These are phyloP conservation scores for Pseudogymnoascus sp. DNA, from an alignment of 2,329 filamentous ascomycete genomes.

Conservation along the genomic window DNA sequence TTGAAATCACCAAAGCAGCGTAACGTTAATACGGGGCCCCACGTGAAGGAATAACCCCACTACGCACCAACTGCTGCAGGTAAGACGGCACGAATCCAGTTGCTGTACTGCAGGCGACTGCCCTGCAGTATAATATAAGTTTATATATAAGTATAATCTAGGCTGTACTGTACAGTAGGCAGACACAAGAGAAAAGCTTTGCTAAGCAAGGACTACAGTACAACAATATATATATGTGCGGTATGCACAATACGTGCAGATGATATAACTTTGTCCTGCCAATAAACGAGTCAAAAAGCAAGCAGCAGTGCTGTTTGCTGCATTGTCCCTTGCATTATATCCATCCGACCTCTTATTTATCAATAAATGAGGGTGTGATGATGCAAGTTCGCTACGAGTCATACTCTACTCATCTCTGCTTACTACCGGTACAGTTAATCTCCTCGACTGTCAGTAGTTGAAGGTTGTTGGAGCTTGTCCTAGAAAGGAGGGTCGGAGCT, in stretches of 20 bases:
- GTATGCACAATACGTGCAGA: background rate
- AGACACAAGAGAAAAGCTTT: background rate
- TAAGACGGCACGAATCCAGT: too few species aligned
- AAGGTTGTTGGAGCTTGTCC: conserved; percentile 2
- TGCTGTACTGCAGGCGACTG: too few species aligned
- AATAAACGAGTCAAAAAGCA: background rate
- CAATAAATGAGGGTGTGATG: background rate
- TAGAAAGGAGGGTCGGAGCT: conserved; percentile 2
- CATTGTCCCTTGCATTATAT: background rate
- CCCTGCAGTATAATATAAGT: background rate
- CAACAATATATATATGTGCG: background rate
- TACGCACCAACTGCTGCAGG: too few species aligned
- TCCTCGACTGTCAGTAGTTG: background rate
- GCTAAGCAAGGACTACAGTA: background rate
- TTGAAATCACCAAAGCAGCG: background rate
- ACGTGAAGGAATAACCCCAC: background rate
- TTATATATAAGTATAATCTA: too few species aligned
- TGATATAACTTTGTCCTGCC: background rate
- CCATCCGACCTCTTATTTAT: background rate
- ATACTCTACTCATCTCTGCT: background rate
- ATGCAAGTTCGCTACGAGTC: background rate
- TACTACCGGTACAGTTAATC: background rate
- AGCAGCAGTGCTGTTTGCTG: background rate
- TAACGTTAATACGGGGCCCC: conserved; percentile 2
- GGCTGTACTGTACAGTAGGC: background rate